Evolutionary conservation across 2,329 filamentous ascomycete genomes (phyloP), one percentile per base, ranked within the genome.

Genomic region (Chaetomiaceae sp.): DNA sequence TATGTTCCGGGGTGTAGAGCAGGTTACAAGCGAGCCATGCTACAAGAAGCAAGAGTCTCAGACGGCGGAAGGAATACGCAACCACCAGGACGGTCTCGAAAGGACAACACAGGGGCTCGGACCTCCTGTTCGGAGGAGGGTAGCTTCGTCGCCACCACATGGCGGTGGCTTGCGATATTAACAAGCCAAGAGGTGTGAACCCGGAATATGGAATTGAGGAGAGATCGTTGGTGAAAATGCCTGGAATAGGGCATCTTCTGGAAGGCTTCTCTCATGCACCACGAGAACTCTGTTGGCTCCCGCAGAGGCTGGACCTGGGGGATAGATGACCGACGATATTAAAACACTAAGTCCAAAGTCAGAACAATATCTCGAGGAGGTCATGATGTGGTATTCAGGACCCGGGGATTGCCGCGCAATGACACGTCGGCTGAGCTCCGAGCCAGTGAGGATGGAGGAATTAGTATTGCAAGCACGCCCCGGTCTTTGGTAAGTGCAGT

Each of bases 171-270:
- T 44, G 48, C 46, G 43, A 59, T 53, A 59, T 59, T 60, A 54
- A 38, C 46, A 46, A 8, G 57, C 55, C 51, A 53, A 58, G 52
- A 58, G 34, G 44, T 56, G 38, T 48, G 56, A 62, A 62, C 59
- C 61, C 55, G 59, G 59, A 58, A 59, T 49, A 57, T 57, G 59
- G 60, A 43, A 51, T 43, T 44, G 37, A 11, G 30, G n/a, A 9
- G 32, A 20, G 16, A 33, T 18, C 14, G 36, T 8, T 44, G 33
- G 48, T 23, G 30, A 38, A n/a, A 29, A 18, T 10, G 18, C 8
- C 10, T n/a, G 30, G 29, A 9, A 16, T 21, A 40, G 5, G 40
- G 47, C 23, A 27, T 33, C 25, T 57, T 57, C 57, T 56, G 33
- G 58, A 60, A 59, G 47, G 4, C 14, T 54, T 45, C 50, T 32